Evolutionary conservation across 192 early-diverging fungal genomes (phyloP), one percentile per base, ranked within the genome.

Genomic region (Phycomyces nitens): DNA sequence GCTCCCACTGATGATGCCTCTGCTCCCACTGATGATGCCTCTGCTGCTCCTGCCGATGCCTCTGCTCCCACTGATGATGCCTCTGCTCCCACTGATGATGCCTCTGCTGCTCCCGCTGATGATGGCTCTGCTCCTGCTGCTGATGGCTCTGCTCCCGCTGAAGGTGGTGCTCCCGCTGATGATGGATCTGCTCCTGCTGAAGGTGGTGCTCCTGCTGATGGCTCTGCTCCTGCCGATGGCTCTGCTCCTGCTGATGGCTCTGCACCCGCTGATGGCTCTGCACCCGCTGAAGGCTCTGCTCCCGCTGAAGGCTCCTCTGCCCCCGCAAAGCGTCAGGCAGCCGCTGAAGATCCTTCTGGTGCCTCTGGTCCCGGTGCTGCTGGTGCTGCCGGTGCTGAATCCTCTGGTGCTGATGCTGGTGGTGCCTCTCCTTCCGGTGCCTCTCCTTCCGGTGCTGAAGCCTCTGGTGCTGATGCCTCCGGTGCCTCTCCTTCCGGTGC

Each of bases 401-500:
- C 62, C n/a, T n/a, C n/a, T n/a, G n/a, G n/a, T 40, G 61, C 61
- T 39, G 49, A 6, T 63, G 22, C 50, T 42, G 23, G 26, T 9
- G 61, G 21, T 21, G 38, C 38, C 20, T 26, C 22, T 15, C 21
- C 20, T 39, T 22, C 56, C 11, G 47, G 24, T 39, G 14, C 50
- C 14, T 20, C 52, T n/a, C 14, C 39, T 5, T 42, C 21, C 34
- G 18, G 26, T 51, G 42, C 40, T 49, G 24, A 16, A 6, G 51
- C 22, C 22, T n/a, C 56, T 24, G 29, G 51, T 59, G 65, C 29
- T n/a, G 40, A 49, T 23, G 39, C 62, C 6, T n/a, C 58, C 23
- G 58, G 21, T 26, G 43, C 43, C 23, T 34, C 52, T 23, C 34
- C 29, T 15, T 10, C 29, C 20, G 2, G 12, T 53, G 38, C 9